Percentiles rank a stretch among this genome's conserved stretches.
Evolutionary conservation across 768 basidiomycete species (phyloP).

Genomic region (Phylloporus sp.): DNA sequence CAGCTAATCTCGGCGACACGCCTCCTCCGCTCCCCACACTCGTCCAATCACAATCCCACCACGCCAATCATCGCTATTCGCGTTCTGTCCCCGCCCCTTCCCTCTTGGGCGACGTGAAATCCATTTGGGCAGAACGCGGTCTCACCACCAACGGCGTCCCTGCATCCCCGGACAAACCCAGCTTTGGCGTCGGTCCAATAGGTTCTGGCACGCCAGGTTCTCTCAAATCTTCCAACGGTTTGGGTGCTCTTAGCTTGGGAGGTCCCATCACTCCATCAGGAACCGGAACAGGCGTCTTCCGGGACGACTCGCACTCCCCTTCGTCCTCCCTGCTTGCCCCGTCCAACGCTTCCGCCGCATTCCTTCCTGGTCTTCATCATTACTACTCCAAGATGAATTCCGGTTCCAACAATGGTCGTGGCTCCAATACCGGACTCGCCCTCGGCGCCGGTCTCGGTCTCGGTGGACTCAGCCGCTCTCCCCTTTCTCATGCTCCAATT

Average conservation of each 20-base stretch:
- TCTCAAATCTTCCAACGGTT: conserved; percentile 42
- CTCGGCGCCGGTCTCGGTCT: conserved; percentile 20
- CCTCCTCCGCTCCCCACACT: conserved; percentile 18
- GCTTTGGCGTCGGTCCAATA: conserved; percentile 21
- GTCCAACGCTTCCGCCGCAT: conserved; percentile 78
- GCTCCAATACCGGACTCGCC: conserved; percentile 17
- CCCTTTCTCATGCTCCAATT: conserved; percentile 25
- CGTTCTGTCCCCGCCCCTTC: conserved; percentile 78
- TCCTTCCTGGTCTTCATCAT: conserved; percentile 66
- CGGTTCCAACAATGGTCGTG: conserved; percentile 26
- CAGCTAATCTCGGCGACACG: conserved; percentile 17
- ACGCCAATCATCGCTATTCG: conserved; percentile 62
- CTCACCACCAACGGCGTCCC: conserved; percentile 28
- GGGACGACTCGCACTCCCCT: conserved; percentile 34
- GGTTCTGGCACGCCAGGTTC: conserved; percentile 47
- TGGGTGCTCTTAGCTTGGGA: conserved; percentile 24
- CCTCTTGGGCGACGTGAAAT: conserved; percentile 67
- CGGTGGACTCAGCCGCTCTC: conserved; percentile 28
- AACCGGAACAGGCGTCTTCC: conserved; percentile 22
- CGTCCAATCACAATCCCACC: conserved; percentile 15
- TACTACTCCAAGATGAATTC: conserved; percentile 55
- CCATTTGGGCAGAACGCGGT: conserved; percentile 72
- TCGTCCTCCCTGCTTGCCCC: conserved; percentile 44
- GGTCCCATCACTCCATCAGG: conserved; percentile 6
- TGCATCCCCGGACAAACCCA: conserved; percentile 34